phyloP scores from a whole-genome alignment of 352 stramenopile genomes.

The Pythium rhizo-oryzae region DNA sequence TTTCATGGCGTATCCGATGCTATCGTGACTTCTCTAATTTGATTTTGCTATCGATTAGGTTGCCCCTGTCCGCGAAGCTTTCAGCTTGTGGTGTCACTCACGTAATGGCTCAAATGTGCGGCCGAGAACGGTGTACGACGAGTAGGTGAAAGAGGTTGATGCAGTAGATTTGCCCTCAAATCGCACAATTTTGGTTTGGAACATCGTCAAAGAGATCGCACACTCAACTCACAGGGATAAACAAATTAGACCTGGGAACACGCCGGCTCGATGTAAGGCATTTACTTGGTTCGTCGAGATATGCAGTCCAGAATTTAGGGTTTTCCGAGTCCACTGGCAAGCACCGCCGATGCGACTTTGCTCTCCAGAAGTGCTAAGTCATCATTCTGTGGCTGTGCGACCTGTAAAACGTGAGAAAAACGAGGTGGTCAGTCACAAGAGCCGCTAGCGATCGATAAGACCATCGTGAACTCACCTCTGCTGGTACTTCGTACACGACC shows the following conservation, averaged over 20 bases:
- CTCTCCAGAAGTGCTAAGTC: constrained; percentile 62
- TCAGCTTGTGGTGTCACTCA: constrained; percentile 21
- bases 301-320: constrained; percentile 25
- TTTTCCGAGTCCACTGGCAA: constrained; percentile 47
- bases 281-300: neutral
- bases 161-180: neutral
- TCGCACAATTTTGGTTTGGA: constrained; percentile 3
- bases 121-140: constrained; percentile 18
- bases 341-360: constrained; percentile 61
- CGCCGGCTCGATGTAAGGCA: neutral
- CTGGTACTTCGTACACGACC: constrained; percentile 78
- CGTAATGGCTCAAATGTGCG: constrained; percentile 25
- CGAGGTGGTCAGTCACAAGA: neutral
- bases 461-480: constrained; percentile 49
- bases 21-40: neutral
- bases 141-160: neutral
- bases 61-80: constrained; percentile 41
- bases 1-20: neutral
- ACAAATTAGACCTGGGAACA: neutral
- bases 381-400: constrained; percentile 64
- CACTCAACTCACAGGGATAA: neutral
- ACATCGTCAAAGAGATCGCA: neutral
- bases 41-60: neutral
- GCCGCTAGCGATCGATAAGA: neutral
- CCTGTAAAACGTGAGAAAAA: constrained; percentile 31